Conservation (phyloP, 2,329 filamentous ascomycete species). For the Corynespora cassiicola region DNA sequence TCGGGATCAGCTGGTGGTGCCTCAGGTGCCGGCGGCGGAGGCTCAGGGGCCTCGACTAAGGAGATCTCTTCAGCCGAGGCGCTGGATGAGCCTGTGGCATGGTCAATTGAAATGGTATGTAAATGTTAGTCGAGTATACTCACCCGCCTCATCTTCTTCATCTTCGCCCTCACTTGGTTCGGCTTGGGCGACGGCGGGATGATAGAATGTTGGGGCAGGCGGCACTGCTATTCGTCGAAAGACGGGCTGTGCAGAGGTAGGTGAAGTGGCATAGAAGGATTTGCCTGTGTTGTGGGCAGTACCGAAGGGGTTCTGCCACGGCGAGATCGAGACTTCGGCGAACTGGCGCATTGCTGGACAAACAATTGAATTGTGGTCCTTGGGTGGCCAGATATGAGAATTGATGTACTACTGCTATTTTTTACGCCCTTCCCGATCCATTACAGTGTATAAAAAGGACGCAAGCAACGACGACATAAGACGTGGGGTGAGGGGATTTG, state of each 20-base stretch:
- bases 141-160: slow-evolving; percentile 21
- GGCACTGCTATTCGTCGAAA: slow-evolving; percentile 32
- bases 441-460: slow-evolving; percentile 36
- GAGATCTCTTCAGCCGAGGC: slow-evolving; percentile 18
- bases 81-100: slow-evolving; percentile 25
- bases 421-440: slow-evolving; percentile 35
- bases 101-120: slow-evolving; percentile 21
- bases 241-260: slow-evolving; percentile 20
- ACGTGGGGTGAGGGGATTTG: slow-evolving; percentile 41
- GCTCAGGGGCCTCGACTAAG: slow-evolving; percentile 23
- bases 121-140: slow-evolving; percentile 6
- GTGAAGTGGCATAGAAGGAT: slow-evolving; percentile 21
- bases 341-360: slow-evolving; percentile 39
- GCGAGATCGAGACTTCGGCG: slow-evolving; percentile 38
- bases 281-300: slow-evolving; percentile 20
- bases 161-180: slow-evolving; percentile 27
- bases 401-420: slow-evolving; percentile 40
- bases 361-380: slow-evolving; percentile 20
- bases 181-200: slow-evolving; percentile 30
- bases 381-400: slow-evolving; percentile 26
- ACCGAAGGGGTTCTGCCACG: slow-evolving; percentile 40
- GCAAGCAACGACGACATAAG: slow-evolving; percentile 41
- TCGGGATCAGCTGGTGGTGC: slow-evolving; percentile 9
- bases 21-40: slow-evolving; percentile 21
- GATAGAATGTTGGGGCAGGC: slow-evolving; percentile 27